phyloP scores from a whole-genome alignment of 306 rosid species.

The Crotalaria pallida region DNA sequence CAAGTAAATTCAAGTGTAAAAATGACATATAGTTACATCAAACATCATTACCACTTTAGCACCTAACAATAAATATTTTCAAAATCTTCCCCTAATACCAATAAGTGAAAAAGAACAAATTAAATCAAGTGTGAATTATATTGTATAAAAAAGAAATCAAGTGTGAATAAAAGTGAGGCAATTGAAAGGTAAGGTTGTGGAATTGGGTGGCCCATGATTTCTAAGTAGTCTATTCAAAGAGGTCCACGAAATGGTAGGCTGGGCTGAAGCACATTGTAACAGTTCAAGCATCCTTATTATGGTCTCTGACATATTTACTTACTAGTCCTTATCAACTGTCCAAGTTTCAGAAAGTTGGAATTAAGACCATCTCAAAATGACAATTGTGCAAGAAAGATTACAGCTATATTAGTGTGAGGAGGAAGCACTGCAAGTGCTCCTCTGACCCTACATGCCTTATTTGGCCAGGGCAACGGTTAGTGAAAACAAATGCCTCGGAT shows the following conservation, averaged over 20 bases:
- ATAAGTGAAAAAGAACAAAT: no score
- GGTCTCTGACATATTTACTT: slow-evolving; percentile 40
- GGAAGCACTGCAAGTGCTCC: slow-evolving; percentile 15
- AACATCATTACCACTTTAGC: no score
- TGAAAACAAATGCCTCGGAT: slow-evolving; percentile 19
- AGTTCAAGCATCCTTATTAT: slow-evolving; percentile 26
- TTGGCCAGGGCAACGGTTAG: slow-evolving; percentile 10
- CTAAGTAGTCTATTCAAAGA: slow-evolving; percentile 20
- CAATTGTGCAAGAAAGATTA: slow-evolving; percentile 21
- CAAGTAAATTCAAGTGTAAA: no score
- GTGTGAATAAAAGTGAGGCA: slow-evolving; percentile 12
- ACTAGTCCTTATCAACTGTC: slow-evolving; percentile 26
- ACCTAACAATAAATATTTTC: no score
- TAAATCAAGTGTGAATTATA: no score
- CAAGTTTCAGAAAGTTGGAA: slow-evolving; percentile 24
- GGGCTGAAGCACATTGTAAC: slow-evolving; percentile 13
- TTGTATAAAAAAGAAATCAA: no score
- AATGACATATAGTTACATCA: no score
- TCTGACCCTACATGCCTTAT: slow-evolving; percentile 35
- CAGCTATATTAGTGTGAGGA: slow-evolving; percentile 16
- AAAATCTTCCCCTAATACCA: no score
- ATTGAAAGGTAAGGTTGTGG: background rate
- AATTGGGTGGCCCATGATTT: slow-evolving; percentile 19
- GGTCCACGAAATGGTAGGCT: slow-evolving; percentile 23
- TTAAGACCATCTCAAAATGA: slow-evolving; percentile 26